Evolutionary conservation across 495 filamentous ascomycete genomes (phyloP), one percentile per base, ranked within the genome.

Genomic region (Penicillium angulare): DNA sequence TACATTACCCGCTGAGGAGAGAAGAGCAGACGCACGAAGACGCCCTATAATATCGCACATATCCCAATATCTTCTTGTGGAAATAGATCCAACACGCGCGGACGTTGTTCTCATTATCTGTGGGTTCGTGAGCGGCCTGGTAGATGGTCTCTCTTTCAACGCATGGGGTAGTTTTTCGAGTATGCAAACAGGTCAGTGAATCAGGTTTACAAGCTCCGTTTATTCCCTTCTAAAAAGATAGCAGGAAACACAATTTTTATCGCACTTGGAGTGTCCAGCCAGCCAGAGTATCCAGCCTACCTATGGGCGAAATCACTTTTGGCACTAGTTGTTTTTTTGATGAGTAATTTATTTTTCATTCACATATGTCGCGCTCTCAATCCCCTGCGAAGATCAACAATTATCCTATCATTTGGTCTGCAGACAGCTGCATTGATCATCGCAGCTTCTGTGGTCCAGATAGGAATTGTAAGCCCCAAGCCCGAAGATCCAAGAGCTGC

Each of bases 141-240:
- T 73, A 1, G 70, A 73, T 31, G 69, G 68, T 9, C 29, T 71
- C 3, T 69, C 74, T 40, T 76, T 64, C 50, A 60, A 66, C 57
- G 77, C 79, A 24, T 82, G 78, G 63, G 76, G 79, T 3, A 80
- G 75, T 56, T 82, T 81, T 55, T 69, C 78, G 26, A 78, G 76
- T 47, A 81, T 82, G 79, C 79, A 82, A 59, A 81, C 79, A 43
- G 77, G 77, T 74, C 7, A 17, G 5, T 12, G 32, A 3, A 17
- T 0, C 3, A 10, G 12, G 7, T n/a, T 17, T 6, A 7, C 8
- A 15, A 18, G 12, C 18, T 12, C 21, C n/a, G n/a, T n/a, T n/a
- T n/a, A n/a, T n/a, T n/a, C n/a, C n/a, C 2, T 7, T 31, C 36
- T 24, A 47, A 52, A 20, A 16, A 34, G 36, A 10, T 33, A 26